These are phyloP conservation scores for Aegilops umbellulata DNA, from an alignment of 176 grass and related monocot genomes.

Conservation along the genomic window DNA sequence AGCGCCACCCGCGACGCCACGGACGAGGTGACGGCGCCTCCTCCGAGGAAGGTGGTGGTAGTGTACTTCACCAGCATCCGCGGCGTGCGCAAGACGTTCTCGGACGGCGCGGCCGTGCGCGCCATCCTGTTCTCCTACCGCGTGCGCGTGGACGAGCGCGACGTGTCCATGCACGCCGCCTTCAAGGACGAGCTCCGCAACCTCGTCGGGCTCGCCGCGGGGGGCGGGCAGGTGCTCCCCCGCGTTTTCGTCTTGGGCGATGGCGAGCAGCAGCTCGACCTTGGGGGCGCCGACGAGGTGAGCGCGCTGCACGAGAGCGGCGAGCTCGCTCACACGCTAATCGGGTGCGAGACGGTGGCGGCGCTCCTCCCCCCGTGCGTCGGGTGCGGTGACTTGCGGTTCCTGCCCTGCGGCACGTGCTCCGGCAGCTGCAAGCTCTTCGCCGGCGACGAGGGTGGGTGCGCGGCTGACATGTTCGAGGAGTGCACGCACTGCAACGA, in stretches of 20 bases:
- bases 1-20: neutral
- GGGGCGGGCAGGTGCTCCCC: slow-evolving; percentile 22
- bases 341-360: slow-evolving; percentile 28
- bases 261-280: neutral
- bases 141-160: slow-evolving; percentile 74
- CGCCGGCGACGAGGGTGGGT: slow-evolving; percentile 21
- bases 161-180: slow-evolving; percentile 77
- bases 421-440: slow-evolving; percentile 78
- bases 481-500: slow-evolving; percentile 81
- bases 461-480: slow-evolving; percentile 34
- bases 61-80: slow-evolving; percentile 89
- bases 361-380: slow-evolving; percentile 7
- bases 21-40: neutral
- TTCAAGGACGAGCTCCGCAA: slow-evolving; percentile 62
- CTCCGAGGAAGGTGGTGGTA: slow-evolving; percentile 37
- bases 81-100: slow-evolving; percentile 63
- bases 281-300: slow-evolving; percentile 65
- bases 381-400: slow-evolving; percentile 58
- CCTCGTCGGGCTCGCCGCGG: slow-evolving; percentile 8
- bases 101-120: slow-evolving; percentile 63
- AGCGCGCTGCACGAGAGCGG: slow-evolving; percentile 62
- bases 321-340: slow-evolving; percentile 40
- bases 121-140: slow-evolving; percentile 64
- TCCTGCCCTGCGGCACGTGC: slow-evolving; percentile 64
- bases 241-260: slow-evolving; percentile 49